Evolutionary conservation across 1,284 basidiomycete genomes (phyloP).

Genomic region (Cutaneotrichosporon sp.): DNA sequence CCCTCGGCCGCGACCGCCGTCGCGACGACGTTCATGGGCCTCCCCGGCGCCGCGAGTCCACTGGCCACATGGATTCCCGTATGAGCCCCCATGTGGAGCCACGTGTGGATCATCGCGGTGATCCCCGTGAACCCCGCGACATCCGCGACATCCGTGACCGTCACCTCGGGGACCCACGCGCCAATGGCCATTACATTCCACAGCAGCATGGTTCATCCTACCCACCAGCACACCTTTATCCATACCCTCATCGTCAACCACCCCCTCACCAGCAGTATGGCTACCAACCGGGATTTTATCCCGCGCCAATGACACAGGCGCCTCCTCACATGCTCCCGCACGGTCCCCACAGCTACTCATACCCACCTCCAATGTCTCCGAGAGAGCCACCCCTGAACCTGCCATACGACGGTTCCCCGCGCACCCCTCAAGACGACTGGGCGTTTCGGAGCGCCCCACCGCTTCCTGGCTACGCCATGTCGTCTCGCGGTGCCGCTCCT

Average conservation of each 20-base stretch:
- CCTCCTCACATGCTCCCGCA: neutral
- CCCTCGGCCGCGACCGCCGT: neutral
- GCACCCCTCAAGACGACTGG: neutral
- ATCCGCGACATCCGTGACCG: neutral
- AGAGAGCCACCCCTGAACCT: neutral
- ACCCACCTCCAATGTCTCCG: neutral
- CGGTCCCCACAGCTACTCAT: neutral
- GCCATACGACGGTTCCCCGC: neutral
- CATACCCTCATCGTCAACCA: neutral
- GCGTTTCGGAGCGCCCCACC: neutral
- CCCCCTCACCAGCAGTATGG: neutral
- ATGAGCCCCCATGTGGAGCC: neutral
- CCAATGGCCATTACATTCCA: neutral
- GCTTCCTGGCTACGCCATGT: neutral
- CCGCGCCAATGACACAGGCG: neutral
- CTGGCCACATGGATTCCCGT: too few species aligned
- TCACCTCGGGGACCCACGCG: neutral
- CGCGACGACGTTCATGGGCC: neutral
- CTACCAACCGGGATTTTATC: slow-evolving; percentile 4
- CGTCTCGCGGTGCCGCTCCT: neutral
- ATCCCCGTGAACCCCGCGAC: too few species aligned
- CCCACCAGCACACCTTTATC: neutral
- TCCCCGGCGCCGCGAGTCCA: too few species aligned
- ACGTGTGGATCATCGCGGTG: neutral
- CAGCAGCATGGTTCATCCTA: neutral